Base-by-base conservation (phyloP, 768 basidiomycete species). In the Neoboletus magnificus region DNA sequence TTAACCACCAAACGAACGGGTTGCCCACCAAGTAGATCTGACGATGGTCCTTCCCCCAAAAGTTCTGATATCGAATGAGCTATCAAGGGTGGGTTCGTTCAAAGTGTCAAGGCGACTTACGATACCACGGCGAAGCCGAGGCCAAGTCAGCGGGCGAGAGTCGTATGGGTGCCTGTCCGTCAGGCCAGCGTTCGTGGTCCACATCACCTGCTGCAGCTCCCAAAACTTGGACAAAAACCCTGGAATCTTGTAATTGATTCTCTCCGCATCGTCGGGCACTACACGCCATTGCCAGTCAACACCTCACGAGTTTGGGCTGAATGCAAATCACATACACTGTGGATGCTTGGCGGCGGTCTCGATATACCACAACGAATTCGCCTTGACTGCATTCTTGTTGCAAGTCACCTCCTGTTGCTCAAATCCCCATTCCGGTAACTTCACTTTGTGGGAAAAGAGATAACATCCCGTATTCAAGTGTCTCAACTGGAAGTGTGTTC, bases 351-450 rank as follows among this genome's bases (percentile, higher is more conserved):
- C 52, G 22, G 89, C 82, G 2, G 93, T 97, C 77, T 99, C 97
- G 40, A 98, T 76, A 63, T 82, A 93, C 97, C 97, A 98, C 57
- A 98, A 68, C 30, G 93, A 94, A 71, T 98, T 98, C 2, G 79
- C 81, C 70, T 76, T 81, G 25, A 88, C 88, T 13, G 97, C 95
- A 63, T 98, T 96, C 80, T 94, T 98, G 74, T 99, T 99, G 73
- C 97, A 99, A 0, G 97, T 98, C 49, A 99, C 97, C 67, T 99
- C 97, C 70, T 99, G 97, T 71, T 99, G 97, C 67, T 98, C 97
- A 62, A 81, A 99, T 0, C 85, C 97, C 97, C 97, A 99, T 5
- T 97, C 91, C 0, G 97, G 97, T 1, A 99, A 76, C 74, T 98
- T 98, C 65, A 98, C 89, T 71, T 97, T 97, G 76, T 99, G 97